Conservation (phyloP, 495 filamentous ascomycete species). For the Acidomyces sp. region DNA sequence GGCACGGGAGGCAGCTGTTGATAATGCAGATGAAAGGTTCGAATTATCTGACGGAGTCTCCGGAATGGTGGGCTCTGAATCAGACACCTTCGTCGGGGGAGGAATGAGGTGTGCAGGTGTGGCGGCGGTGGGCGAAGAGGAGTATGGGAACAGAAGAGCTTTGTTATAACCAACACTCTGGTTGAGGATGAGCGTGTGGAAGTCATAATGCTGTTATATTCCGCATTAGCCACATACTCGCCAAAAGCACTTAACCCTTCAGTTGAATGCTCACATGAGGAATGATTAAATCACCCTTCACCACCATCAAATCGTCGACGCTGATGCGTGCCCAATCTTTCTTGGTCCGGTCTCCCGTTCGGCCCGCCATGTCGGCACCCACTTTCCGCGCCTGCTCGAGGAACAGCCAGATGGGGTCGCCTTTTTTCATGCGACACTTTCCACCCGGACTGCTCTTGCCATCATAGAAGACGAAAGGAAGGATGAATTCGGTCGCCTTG, state of each 20-base stretch:
- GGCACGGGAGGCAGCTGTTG: slow-evolving; percentile 26
- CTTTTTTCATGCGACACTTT: slow-evolving; percentile 74
- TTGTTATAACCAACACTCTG: slow-evolving; percentile 57
- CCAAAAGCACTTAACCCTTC: slow-evolving; percentile 6
- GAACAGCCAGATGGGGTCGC: slow-evolving; percentile 81
- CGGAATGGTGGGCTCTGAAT: background rate
- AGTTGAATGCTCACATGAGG: slow-evolving; percentile 60
- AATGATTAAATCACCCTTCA: slow-evolving; percentile 82
- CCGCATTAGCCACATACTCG: slow-evolving; percentile 4
- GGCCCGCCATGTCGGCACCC: slow-evolving; percentile 65
- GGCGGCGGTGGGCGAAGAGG: slow-evolving; percentile 30
- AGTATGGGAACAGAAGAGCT: slow-evolving; percentile 63
- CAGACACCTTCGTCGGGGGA: background rate
- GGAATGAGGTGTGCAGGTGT: slow-evolving; percentile 19
- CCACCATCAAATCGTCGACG: slow-evolving; percentile 94
- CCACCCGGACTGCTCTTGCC: slow-evolving; percentile 90
- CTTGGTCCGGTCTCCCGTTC: slow-evolving; percentile 42
- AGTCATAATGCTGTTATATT: slow-evolving; percentile 68
- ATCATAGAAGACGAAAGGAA: slow-evolving; percentile 97
- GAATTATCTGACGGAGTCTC: slow-evolving; percentile 4
- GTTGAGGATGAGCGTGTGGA: slow-evolving; percentile 95
- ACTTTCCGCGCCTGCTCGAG: slow-evolving; percentile 82
- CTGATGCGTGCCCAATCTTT: slow-evolving; percentile 86
- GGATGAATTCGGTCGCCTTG: slow-evolving; percentile 76
- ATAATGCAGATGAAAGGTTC: slow-evolving; percentile 35